Conservation (phyloP, 352 stramenopile species). For the Pythium brassicae region DNA sequence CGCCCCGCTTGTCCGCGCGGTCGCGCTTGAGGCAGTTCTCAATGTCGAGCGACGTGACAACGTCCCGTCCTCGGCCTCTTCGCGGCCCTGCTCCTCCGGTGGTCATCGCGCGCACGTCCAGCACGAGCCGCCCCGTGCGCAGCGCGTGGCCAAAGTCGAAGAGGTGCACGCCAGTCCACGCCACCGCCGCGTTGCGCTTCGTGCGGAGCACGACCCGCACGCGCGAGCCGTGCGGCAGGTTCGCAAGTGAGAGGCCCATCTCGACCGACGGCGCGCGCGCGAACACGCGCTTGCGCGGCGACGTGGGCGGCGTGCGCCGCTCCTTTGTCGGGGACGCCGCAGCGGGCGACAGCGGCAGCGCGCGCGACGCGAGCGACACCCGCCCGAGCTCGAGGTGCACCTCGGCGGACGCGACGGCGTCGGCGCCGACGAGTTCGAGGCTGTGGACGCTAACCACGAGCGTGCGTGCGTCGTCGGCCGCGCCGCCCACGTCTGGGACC, state of each 20-base stretch:
- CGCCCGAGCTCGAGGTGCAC: constrained; percentile 30
- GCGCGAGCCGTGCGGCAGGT: constrained; percentile 77
- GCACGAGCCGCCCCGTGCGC: constrained; percentile 32
- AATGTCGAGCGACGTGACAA: constrained; percentile 67
- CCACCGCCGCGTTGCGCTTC: constrained; percentile 31
- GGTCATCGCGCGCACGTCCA: constrained; percentile 26
- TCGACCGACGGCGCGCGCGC: constrained; percentile 2
- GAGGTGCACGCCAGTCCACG: constrained; percentile 69
- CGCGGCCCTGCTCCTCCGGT: too few relatives aligned
- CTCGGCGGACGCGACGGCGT: constrained; percentile 12
- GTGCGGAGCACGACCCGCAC: constrained; percentile 51
- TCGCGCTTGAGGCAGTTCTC: constrained; percentile 59
- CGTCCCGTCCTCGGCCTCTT: constrained; percentile 1
- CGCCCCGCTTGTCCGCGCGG: constrained; percentile 22
- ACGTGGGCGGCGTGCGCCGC: constrained; percentile 4
- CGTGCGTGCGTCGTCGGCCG: constrained; percentile 12
- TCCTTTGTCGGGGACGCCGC: constrained; percentile 20
- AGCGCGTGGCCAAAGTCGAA: constrained; percentile 82
- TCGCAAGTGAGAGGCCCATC: constrained; percentile 35
- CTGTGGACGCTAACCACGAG: constrained; percentile 15
- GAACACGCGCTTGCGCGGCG: constrained; percentile 8
- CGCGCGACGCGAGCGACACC: constrained; percentile 14
- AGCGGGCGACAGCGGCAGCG: constrained; percentile 8
- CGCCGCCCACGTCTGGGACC: constrained; percentile 10
- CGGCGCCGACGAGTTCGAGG: constrained; percentile 6